Percentiles rank a stretch among this genome's conserved stretches.
phyloP scores from a whole-genome alignment of 805 yeast genomes.

The Limtongia smithiae region DNA sequence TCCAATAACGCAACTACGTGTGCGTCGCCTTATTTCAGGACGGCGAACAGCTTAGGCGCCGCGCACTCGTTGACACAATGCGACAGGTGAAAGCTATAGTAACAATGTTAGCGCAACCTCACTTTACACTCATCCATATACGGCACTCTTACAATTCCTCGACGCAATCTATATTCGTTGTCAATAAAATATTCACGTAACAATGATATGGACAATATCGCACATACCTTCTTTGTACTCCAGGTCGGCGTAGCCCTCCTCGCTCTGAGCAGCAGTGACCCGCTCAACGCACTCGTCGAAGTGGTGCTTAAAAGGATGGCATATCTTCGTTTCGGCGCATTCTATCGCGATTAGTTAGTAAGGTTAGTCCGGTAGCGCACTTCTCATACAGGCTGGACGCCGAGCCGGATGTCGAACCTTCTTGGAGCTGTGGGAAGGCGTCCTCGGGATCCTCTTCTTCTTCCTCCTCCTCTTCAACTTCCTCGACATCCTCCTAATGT shows the following conservation, averaged over 20 bases:
- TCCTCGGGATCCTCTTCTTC: slow-evolving; percentile 71
- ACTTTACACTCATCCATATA: neutral
- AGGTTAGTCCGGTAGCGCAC: neutral
- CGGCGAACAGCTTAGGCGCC: slow-evolving; percentile 31
- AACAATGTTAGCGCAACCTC: neutral
- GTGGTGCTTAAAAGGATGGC: slow-evolving; percentile 78
- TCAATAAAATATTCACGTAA: neutral
- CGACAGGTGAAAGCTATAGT: slow-evolving; percentile 72
- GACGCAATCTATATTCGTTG: slow-evolving; percentile 62
- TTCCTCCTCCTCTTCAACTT: slow-evolving; percentile 56
- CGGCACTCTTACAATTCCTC: slow-evolving; percentile 63
- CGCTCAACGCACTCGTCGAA: slow-evolving; percentile 93
- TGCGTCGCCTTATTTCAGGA: slow-evolving; percentile 32
- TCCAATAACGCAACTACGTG: neutral
- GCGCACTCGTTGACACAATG: slow-evolving; percentile 78
- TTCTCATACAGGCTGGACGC: slow-evolving; percentile 28
- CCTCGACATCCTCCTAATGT: slow-evolving; percentile 46
- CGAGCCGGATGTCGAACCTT: slow-evolving; percentile 34
- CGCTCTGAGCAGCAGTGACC: slow-evolving; percentile 83
- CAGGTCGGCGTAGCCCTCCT: slow-evolving; percentile 73
- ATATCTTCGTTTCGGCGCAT: slow-evolving; percentile 63
- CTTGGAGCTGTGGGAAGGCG: slow-evolving; percentile 60
- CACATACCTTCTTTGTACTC: slow-evolving; percentile 64
- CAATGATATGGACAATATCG: neutral
- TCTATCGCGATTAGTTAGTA: slow-evolving; percentile 38